These are phyloP conservation scores for Penicillium daleae DNA, from an alignment of 495 filamentous ascomycete species.

Conservation along the genomic window DNA sequence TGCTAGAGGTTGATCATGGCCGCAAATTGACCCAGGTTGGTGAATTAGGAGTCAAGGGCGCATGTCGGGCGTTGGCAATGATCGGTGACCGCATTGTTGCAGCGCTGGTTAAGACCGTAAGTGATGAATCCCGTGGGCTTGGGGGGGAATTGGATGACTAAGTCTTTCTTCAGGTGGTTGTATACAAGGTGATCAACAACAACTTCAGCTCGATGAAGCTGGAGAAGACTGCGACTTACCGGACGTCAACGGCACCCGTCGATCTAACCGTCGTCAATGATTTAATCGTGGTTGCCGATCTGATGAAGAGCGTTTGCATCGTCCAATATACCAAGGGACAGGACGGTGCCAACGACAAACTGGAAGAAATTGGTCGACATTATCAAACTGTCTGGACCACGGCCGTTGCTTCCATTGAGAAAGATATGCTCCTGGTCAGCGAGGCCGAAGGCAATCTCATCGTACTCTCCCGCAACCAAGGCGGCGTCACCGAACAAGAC, in stretches of 20 bases:
- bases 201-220: constrained; percentile 55
- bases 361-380: constrained; percentile 79
- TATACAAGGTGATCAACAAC: constrained; percentile 58
- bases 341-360: constrained; percentile 46
- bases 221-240: constrained; percentile 70
- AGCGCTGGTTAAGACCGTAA: constrained; percentile 82
- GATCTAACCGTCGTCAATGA: constrained; percentile 73
- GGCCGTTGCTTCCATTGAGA: constrained; percentile 70
- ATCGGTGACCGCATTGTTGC: constrained; percentile 80
- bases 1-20: constrained; percentile 80
- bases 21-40: constrained; percentile 69
- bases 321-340: constrained; percentile 63
- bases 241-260: constrained; percentile 82
- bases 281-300: constrained; percentile 80
- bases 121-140: constrained; percentile 15
- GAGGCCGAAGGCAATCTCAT: constrained; percentile 89
- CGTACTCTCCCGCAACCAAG: constrained; percentile 69
- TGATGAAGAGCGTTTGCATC: constrained; percentile 91
- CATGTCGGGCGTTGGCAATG: constrained; percentile 76
- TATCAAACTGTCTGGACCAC: constrained; percentile 82
- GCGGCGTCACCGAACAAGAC: constrained; percentile 76
- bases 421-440: constrained; percentile 74
- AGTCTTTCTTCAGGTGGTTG: constrained; percentile 50
- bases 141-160: background rate
- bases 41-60: constrained; percentile 67